These are phyloP conservation scores for Inonotus obliquus DNA, from an alignment of 1,284 basidiomycete species.

Conservation along the genomic window DNA sequence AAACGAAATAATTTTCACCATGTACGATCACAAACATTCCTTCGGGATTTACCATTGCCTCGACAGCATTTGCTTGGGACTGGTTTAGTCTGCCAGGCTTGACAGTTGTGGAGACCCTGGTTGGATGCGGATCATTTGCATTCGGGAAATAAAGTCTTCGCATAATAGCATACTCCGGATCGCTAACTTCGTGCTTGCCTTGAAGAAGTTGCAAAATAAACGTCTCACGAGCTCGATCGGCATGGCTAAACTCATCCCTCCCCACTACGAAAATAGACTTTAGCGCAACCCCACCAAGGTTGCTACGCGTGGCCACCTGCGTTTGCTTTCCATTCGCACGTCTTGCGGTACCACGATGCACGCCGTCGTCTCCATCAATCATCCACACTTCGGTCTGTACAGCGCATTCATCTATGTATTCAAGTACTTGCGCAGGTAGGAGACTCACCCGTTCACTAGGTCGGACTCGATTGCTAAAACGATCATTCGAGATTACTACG, in stretches of 20 bases:
- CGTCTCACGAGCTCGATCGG: slow-evolving; percentile 34
- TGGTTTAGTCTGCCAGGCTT: slow-evolving; percentile 24
- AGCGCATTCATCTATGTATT: not conserved
- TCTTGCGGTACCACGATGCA: slow-evolving; percentile 28
- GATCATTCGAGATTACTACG: slow-evolving; percentile 29
- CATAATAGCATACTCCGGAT: slow-evolving; percentile 26
- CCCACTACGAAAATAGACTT: slow-evolving; percentile 33
- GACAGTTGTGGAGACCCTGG: not conserved
- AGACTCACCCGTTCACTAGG: slow-evolving; percentile 28
- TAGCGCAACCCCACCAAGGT: slow-evolving; percentile 20
- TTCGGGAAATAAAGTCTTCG: slow-evolving; percentile 32
- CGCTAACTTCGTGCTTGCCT: slow-evolving; percentile 24
- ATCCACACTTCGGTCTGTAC: slow-evolving; percentile 29
- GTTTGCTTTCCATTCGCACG: slow-evolving; percentile 30
- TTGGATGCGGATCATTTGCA: not conserved
- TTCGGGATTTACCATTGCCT: slow-evolving; percentile 26
- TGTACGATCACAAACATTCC: slow-evolving; percentile 29
- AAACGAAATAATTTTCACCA: slow-evolving; percentile 22
- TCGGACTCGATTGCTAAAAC: slow-evolving; percentile 34
- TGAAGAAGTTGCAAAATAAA: slow-evolving; percentile 31
- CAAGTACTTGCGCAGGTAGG: not conserved
- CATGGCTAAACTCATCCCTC: slow-evolving; percentile 30
- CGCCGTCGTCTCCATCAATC: slow-evolving; percentile 25
- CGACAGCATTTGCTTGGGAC: slow-evolving; percentile 27
- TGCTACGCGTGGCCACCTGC: slow-evolving; percentile 21